phyloP scores from a whole-genome alignment of 108 stramenopile species.

The Aureococcus anophagefferens region DNA sequence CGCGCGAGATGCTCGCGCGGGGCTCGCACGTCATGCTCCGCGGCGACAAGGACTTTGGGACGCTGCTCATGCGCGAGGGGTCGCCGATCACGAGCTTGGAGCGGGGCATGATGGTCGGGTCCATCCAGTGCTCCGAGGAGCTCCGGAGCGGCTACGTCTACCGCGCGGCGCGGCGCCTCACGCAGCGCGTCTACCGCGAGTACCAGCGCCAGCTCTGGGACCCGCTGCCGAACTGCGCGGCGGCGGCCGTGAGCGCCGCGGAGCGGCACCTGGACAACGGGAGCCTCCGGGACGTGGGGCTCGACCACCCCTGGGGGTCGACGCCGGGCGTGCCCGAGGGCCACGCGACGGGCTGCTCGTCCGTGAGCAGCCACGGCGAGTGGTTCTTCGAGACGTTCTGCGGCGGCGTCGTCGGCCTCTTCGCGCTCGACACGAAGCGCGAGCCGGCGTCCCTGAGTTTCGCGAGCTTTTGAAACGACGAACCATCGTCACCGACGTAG shows the following conservation, averaged over 20 bases:
- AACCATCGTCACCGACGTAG: background rate
- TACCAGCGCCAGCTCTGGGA: conserved; percentile 20
- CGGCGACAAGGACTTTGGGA: conserved; percentile 5
- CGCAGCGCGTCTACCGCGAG: conserved; percentile 11
- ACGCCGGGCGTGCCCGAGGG: background rate
- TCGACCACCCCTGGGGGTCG: no score
- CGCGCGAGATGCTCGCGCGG: background rate
- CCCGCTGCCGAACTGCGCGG: conserved; percentile 2
- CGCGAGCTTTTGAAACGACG: background rate
- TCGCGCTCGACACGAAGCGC: conserved; percentile 12
- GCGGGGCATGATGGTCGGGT: no score
- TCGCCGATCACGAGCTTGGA: no score
- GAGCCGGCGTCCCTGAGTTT: no score
- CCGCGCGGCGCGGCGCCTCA: background rate
- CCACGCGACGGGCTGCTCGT: background rate
- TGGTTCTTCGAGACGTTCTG: conserved; percentile 9
- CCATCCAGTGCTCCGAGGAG: background rate
- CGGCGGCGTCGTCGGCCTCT: conserved; percentile 7
- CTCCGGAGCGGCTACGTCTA: background rate
- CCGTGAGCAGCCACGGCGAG: background rate
- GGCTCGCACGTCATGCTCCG: conserved; percentile 10
- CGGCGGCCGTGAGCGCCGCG: background rate
- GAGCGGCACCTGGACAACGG: background rate
- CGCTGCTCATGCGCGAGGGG: background rate
- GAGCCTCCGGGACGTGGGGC: background rate